These are phyloP conservation scores for Corrigiola litoralis DNA, from an alignment of 179 eudicot species.

Conservation along the genomic window DNA sequence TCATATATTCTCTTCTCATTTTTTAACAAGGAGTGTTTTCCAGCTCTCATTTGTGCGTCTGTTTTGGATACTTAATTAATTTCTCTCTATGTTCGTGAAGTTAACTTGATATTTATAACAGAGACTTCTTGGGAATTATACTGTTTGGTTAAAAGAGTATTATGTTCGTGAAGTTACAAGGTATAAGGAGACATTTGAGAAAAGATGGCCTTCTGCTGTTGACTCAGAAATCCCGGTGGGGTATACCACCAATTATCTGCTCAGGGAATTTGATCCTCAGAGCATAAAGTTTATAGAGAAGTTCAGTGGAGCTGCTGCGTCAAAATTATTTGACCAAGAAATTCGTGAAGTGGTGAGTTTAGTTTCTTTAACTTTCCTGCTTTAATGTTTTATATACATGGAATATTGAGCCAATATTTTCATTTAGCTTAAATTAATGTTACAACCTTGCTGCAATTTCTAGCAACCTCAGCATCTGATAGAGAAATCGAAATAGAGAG, in stretches of 20 bases:
- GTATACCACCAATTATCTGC: conserved; percentile 28
- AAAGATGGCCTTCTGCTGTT: conserved; percentile 61
- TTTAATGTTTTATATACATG: background rate
- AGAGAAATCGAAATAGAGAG: too few relatives aligned
- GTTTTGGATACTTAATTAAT: background rate
- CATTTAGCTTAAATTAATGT: too few relatives aligned
- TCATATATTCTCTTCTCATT: background rate
- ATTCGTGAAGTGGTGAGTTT: conserved; percentile 84
- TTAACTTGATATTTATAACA: conserved; percentile 15
- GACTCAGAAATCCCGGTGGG: conserved; percentile 29
- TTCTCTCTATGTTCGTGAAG: background rate
- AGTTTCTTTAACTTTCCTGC: background rate
- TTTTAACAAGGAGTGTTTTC: background rate
- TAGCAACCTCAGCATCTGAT: too few relatives aligned
- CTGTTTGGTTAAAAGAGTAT: conserved; percentile 63
- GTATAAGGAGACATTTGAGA: conserved; percentile 63
- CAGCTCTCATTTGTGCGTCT: background rate
- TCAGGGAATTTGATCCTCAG: conserved; percentile 40
- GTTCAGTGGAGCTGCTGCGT: conserved; percentile 67
- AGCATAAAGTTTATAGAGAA: conserved; percentile 53
- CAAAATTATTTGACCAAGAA: conserved; percentile 84
- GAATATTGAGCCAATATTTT: background rate
- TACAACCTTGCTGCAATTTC: too few relatives aligned
- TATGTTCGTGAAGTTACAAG: conserved; percentile 50
- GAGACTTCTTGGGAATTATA: conserved; percentile 67